Base-by-base conservation (phyloP, 2,329 filamentous ascomycete genomes). In the Ramularia collo-cygni region DNA sequence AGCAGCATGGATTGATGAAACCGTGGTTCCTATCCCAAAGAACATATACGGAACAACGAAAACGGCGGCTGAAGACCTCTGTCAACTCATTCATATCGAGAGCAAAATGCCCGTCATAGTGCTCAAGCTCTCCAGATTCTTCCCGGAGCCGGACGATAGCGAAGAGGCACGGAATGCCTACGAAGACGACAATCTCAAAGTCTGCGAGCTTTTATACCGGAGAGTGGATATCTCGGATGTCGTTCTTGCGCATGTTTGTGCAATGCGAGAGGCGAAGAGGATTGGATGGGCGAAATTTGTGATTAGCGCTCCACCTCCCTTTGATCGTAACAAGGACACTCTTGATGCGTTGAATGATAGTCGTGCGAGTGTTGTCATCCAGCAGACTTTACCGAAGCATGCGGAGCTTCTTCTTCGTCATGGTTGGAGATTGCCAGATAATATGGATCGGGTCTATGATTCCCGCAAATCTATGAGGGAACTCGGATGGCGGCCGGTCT, bases 81-180 rank as follows among this genome's bases (percentile, higher is more conserved):
- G 69, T 48, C 57, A 54, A 9, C 59, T 73, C 4, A 43, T 68
- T 1, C 64, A 69, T 29, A 48, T 51, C 9, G 60, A 70, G 38
- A 60, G 58, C 1, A 44, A 49, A 2, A 48, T 73, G 46, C 68
- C 69, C 0, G 55, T 66, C 1, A 28, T 73, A 0, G 58, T 73
- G 4, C 58, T 74, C 7, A 64, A 69, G n/a, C 66, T 65, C 2
- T 67, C 63, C 35, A 65, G 70, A 35, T 73, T 74, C 60, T 72
- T 50, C 15, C 47, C 42, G 1, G 47, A 50, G 29, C 37, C 33
- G 10, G 47, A 50, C 15, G 45, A 50, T 17, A 38, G 42, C 15
- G 43, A 45, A 13, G 33, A 28, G 4, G 40, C 45, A 16, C 37
- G 47, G 9, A 33, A 34, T 6, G 19, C 24, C 5, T 50, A 36